A percentile compares a stretch with the other conserved stretches of the same genome.
phyloP scores from a whole-genome alignment of 345 rosid genomes.

The Pugionium cornutum region DNA sequence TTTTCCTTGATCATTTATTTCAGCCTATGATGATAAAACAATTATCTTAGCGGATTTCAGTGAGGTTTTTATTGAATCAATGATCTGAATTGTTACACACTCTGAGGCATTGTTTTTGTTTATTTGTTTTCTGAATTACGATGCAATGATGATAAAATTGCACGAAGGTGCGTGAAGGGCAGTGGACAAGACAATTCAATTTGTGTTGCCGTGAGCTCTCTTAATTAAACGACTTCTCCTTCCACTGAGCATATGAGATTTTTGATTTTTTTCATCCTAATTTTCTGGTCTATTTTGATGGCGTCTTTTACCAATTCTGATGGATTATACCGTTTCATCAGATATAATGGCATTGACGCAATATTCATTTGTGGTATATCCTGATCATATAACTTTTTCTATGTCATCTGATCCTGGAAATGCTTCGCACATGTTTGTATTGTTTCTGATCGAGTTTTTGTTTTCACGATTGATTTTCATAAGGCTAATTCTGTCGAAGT shows the following conservation, averaged over 20 bases:
- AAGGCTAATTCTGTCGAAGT: no score
- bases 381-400: conserved; percentile 49
- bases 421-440: conserved; percentile 46
- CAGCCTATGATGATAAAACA: conserved; percentile 77
- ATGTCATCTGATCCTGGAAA: conserved; percentile 81
- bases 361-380: conserved; percentile 66
- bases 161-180: conserved; percentile 71
- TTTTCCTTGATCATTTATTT: background rate
- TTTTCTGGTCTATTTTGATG: background rate
- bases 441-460: no score
- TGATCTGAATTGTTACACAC: conserved; percentile 99
- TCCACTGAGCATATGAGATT: conserved; percentile 75
- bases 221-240: conserved; percentile 85
- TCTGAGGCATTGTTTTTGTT: conserved; percentile 60
- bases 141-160: conserved; percentile 70
- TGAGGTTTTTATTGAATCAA: conserved; percentile 43
- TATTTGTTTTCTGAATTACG: background rate
- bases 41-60: conserved; percentile 47
- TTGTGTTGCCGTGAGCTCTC: conserved; percentile 80
- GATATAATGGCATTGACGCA: conserved; percentile 95
- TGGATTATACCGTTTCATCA: conserved; percentile 61
- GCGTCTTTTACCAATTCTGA: conserved; percentile 98
- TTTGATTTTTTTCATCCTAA: background rate
- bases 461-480: no score
- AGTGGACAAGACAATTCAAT: conserved; percentile 55